Evolutionary conservation across 2,329 filamentous ascomycete species (phyloP).

Genomic region (Rhynchosporium agropyri): DNA sequence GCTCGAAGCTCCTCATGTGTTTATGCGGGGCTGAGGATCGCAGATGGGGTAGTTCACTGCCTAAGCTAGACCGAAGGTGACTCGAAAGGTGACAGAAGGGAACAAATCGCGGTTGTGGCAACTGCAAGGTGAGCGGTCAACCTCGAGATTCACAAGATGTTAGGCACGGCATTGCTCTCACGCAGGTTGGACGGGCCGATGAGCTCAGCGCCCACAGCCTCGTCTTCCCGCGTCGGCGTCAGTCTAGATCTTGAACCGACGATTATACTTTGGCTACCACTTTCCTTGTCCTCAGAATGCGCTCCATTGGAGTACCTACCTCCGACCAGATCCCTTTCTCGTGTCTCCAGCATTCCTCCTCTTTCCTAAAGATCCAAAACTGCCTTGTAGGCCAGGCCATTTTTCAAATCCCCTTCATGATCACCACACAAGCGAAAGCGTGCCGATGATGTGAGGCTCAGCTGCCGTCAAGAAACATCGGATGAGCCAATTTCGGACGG

Average conservation of each 20-base stretch:
- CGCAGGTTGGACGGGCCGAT: neutral
- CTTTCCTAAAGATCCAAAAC: neutral
- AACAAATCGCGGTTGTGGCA: neutral
- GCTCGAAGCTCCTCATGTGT: slow-evolving; percentile 31
- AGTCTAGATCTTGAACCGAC: too few species aligned
- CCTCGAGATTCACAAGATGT: slow-evolving; percentile 8
- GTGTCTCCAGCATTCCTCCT: neutral
- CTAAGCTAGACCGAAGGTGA: neutral
- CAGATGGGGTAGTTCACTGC: neutral
- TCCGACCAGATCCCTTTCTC: neutral
- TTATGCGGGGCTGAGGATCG: neutral
- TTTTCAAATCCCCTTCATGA: slow-evolving; percentile 9
- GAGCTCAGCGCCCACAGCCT: neutral
- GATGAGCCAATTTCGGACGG: too few species aligned
- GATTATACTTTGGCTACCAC: neutral
- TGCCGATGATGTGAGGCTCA: neutral
- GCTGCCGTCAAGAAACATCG: neutral
- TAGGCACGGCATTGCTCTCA: neutral
- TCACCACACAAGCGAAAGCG: slow-evolving; percentile 4
- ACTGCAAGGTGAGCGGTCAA: slow-evolving; percentile 16
- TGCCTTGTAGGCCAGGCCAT: neutral
- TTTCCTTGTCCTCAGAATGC: too few species aligned
- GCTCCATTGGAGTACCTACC: too few species aligned
- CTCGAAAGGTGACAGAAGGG: neutral
- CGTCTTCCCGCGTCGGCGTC: neutral